Conservation (phyloP, 352 stramenopile genomes). For the Globisporangium canariense region DNA sequence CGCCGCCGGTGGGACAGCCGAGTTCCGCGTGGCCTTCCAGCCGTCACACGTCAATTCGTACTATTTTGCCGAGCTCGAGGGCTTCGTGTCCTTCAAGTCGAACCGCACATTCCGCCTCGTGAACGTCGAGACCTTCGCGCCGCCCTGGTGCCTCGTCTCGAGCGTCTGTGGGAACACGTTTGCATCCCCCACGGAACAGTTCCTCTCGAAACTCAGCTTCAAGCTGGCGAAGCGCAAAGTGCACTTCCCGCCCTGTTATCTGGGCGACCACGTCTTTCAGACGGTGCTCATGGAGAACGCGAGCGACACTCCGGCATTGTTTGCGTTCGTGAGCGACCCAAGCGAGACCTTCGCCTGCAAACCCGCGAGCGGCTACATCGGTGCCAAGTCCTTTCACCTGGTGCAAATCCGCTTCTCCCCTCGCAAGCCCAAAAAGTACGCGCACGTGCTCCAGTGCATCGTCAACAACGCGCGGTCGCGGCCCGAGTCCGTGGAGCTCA, state of each 20-base stretch:
- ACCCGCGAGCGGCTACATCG: constrained; percentile 61
- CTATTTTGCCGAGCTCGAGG: constrained; percentile 89
- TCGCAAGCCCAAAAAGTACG: constrained; percentile 40
- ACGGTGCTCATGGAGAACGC: constrained; percentile 85
- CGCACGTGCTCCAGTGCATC: constrained; percentile 56
- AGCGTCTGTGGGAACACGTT: constrained; percentile 89
- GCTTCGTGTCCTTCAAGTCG: constrained; percentile 88
- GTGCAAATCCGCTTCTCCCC: constrained; percentile 76
- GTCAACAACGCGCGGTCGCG: constrained; percentile 62
- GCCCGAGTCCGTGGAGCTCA: constrained; percentile 54
- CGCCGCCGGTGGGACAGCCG: constrained; percentile 50
- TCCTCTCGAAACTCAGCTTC: constrained; percentile 85
- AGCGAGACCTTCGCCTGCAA: constrained; percentile 70
- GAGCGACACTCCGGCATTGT: constrained; percentile 87
- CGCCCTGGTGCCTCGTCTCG: constrained; percentile 84
- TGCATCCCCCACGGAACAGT: constrained; percentile 71
- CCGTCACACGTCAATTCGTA: constrained; percentile 79
- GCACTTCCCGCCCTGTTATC: constrained; percentile 83
- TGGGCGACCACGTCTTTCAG: constrained; percentile 89
- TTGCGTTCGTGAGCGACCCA: constrained; percentile 71
- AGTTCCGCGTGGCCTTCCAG: constrained; percentile 86
- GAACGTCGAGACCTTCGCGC: constrained; percentile 89
- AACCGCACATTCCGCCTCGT: constrained; percentile 93
- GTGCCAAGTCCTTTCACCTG: constrained; percentile 77
- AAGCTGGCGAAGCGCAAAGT: constrained; percentile 49